Base-by-base conservation (phyloP, 2,329 filamentous ascomycete genomes). In the Thielaviopsis populi region DNA sequence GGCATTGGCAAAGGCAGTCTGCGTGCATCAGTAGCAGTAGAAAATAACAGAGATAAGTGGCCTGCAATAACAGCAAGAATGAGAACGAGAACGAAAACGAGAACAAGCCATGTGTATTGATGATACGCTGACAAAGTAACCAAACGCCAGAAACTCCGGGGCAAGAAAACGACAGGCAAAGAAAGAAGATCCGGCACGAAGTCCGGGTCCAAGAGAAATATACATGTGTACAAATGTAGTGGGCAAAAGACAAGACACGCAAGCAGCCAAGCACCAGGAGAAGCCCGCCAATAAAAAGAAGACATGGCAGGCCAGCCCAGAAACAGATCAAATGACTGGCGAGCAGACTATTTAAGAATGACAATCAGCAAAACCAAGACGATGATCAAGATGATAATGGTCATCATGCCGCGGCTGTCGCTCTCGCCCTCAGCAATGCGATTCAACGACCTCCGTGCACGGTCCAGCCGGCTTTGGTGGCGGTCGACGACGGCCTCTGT, bases 401-500 rank as follows among this genome's bases (percentile, higher is more conserved):
- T 80, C 64, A 84, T 86, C 84, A 94, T 85, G 75, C 92, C 91
- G 82, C 87, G 89, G 74, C 92, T 94, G 71, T 95, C 90, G 69
- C 84, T 83, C 1, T 90, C 90, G 67, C 84, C 85, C 68, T 84
- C 77, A 11, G 87, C 82, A 66, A 97, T 83, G 68, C 80, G 81
- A 48, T 86, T 85, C 67, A 99, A 76, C 69, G 86, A 80, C 68
- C 81, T 82, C 69, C 84, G 81, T 40, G 92, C 94, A 10, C 89
- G 79, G 68, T 91, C 83, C 61, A 99, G 78, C 60, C 88, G 84
- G 30, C 78, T 79, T 72, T 87, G 82, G 75, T 97, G 91, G 65
- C 91, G 78, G 72, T 96, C 91, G 7, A 91, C 88, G 22, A 86
- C 81, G 54, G 82, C 81, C 71, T 97, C 94, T 54, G 95, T 84